Evolutionary conservation across 371 early-diverging fungal genomes (phyloP), one percentile per base, ranked within the genome.

Genomic region (Smittium mucronatum): DNA sequence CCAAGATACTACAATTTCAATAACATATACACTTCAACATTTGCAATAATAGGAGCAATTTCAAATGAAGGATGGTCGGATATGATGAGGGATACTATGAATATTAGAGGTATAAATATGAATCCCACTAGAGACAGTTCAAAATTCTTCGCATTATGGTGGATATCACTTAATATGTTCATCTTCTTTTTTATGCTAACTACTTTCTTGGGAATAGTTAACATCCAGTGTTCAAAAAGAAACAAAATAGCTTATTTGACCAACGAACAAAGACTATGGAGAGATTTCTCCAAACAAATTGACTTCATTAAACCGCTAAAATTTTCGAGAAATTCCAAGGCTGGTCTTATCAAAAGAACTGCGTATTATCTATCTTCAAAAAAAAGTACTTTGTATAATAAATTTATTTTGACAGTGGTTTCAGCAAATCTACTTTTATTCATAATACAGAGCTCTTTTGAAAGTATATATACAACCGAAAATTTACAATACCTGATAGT

Each of bases 41-140:
- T 86, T 67, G 83, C 87, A 36, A 73, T 89, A 0, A 83, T 89
- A 59, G 87, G 86, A 69, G 85, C 86, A 75, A 78, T 84, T 0
- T 86, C 87, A 30, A 86, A 87, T 58, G 89, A 89, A 73, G 87
- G 87, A 2, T 89, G 89, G 89, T 76, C 82, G 1, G 84, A 86
- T 68, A 88, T 88, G 1, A 75, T 87, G 79, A 72, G 76, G 2
- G 78, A 82, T 0, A 81, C 85, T 47, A 87, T 88, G 81, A 71
- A 78, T 34, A 76, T 86, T 1, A 70, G 70, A 0, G 83, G 85
- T n/a, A 74, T 75, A n/a, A 83, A 85, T 58, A 67, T 73, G n/a
- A 75, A 77, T 36, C 78, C 80, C 1, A 63, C 76, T 32, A 75
- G 73, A 67, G 83, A 87, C 63, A 78, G 79, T 0, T 81, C 83